Evolutionary conservation across 192 early-diverging fungal species (phyloP).

Genomic region (Rhizoclosmatium sp.): DNA sequence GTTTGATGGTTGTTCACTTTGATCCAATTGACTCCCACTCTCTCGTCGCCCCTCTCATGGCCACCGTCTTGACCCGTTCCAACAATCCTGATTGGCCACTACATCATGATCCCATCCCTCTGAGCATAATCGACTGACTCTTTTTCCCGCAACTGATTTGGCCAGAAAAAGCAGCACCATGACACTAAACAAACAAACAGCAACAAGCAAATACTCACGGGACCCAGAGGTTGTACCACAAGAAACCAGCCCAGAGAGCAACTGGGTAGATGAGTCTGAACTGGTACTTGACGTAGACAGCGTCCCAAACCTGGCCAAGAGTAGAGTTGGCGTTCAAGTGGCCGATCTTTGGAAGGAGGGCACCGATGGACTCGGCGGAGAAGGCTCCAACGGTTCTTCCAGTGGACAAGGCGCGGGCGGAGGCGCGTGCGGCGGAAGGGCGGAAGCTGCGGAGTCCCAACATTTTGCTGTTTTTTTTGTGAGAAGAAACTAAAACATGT

Average conservation of each 20-base stretch:
- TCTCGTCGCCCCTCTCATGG: too few relatives aligned
- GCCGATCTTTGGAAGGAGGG: slow-evolving; percentile 21
- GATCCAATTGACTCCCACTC: too few relatives aligned
- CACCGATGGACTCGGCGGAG: slow-evolving; percentile 18
- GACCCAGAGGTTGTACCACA: slow-evolving; percentile 56
- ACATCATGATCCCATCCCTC: too few relatives aligned
- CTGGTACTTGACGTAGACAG: slow-evolving; percentile 52
- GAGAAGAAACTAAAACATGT: neutral
- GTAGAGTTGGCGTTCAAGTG: slow-evolving; percentile 49
- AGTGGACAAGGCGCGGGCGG: neutral
- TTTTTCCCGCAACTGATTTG: too few relatives aligned
- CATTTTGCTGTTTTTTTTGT: slow-evolving; percentile 18
- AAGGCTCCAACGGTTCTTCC: slow-evolving; percentile 24
- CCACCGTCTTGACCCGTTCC: too few relatives aligned
- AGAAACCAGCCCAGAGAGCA: slow-evolving; percentile 52
- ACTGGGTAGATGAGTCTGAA: slow-evolving; percentile 58
- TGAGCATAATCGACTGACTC: too few relatives aligned
- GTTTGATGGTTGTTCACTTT: too few relatives aligned
- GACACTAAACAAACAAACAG: too few relatives aligned
- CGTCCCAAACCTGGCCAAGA: slow-evolving; percentile 58
- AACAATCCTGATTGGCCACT: too few relatives aligned
- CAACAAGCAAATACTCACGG: neutral
- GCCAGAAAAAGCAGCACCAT: too few relatives aligned
- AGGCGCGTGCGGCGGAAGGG: neutral
- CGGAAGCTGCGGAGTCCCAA: slow-evolving; percentile 1